phyloP scores from a whole-genome alignment of 352 stramenopile genomes.

The Globisporangium nodosum region DNA sequence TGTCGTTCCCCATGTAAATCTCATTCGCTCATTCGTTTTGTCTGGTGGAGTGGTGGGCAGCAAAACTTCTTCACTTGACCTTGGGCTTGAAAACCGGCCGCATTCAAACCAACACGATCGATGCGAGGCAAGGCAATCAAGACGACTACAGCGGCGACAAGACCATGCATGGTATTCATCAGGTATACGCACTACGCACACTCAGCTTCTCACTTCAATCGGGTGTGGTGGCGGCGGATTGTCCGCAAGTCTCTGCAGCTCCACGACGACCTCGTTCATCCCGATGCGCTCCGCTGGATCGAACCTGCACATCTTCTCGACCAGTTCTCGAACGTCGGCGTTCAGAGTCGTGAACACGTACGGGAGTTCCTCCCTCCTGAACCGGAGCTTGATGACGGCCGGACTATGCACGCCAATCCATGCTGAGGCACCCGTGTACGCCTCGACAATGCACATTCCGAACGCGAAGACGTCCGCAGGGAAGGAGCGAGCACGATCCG shows the following conservation, averaged over 20 bases:
- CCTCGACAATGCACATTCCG: conserved; percentile 1
- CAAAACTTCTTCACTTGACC: too few relatives aligned
- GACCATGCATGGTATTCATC: too few relatives aligned
- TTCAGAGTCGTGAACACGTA: background rate
- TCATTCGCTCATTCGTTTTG: too few relatives aligned
- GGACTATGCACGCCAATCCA: too few relatives aligned
- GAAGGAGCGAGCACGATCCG: background rate
- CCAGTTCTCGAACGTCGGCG: background rate
- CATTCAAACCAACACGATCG: too few relatives aligned
- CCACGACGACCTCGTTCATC: background rate
- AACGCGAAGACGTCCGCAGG: conserved; percentile 1
- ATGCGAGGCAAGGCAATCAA: too few relatives aligned
- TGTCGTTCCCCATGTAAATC: too few relatives aligned
- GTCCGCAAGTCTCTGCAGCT: background rate
- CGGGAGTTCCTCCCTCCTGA: background rate
- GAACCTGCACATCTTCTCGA: background rate
- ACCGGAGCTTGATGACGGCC: background rate
- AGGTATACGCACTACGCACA: too few relatives aligned
- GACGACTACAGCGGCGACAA: too few relatives aligned
- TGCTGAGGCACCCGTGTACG: background rate
- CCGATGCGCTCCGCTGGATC: background rate
- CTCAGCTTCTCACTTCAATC: background rate
- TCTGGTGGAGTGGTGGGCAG: too few relatives aligned
- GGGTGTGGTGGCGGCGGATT: background rate
- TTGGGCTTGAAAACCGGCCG: too few relatives aligned